A percentile compares a stretch with the other conserved stretches of the same genome.
Conservation (phyloP, 108 stramenopile species). For the Cyclotella cryptica region DNA sequence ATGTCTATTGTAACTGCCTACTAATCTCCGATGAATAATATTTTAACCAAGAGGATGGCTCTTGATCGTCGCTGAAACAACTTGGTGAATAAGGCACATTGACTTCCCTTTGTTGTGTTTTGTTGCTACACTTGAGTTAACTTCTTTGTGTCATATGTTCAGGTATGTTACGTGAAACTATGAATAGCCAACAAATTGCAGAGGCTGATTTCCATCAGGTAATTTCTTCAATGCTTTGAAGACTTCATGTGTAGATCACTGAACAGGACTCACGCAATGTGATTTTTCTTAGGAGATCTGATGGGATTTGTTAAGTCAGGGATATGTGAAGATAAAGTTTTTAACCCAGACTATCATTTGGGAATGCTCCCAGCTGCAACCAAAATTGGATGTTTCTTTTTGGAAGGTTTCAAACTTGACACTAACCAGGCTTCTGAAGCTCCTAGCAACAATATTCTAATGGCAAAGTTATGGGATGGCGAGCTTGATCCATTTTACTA, state of each 20-base stretch:
- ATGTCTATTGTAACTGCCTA: slow-evolving; percentile 32
- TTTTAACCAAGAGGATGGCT: slow-evolving; percentile 3
- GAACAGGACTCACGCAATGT: too few relatives aligned
- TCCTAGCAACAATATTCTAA: slow-evolving; percentile 7
- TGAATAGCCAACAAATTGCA: slow-evolving; percentile 53
- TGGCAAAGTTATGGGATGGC: slow-evolving; percentile 2
- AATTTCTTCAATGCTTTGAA: too few relatives aligned
- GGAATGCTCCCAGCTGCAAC: slow-evolving; percentile 37
- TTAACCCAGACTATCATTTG: slow-evolving; percentile 33
- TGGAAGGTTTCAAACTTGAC: background rate
- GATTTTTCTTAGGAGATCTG: slow-evolving; percentile 49
- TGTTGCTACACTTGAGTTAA: too few relatives aligned
- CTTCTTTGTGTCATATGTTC: too few relatives aligned
- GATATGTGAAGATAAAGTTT: slow-evolving; percentile 15
- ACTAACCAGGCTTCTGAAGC: background rate
- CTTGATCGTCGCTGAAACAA: slow-evolving; percentile 10
- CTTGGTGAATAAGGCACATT: too few relatives aligned
- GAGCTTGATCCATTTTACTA: slow-evolving; percentile 12
- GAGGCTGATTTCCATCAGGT: slow-evolving; percentile 56
- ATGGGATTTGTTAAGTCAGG: slow-evolving; percentile 57
- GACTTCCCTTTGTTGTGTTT: too few relatives aligned
- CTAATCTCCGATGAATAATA: slow-evolving; percentile 28
- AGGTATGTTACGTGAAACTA: slow-evolving; percentile 43
- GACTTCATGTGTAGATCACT: too few relatives aligned
- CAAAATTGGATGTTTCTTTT: slow-evolving; percentile 24